Percentiles rank a stretch among this genome's conserved stretches.
phyloP scores from a whole-genome alignment of 2,329 filamentous ascomycete genomes.

The Bipolaris gigantea region DNA sequence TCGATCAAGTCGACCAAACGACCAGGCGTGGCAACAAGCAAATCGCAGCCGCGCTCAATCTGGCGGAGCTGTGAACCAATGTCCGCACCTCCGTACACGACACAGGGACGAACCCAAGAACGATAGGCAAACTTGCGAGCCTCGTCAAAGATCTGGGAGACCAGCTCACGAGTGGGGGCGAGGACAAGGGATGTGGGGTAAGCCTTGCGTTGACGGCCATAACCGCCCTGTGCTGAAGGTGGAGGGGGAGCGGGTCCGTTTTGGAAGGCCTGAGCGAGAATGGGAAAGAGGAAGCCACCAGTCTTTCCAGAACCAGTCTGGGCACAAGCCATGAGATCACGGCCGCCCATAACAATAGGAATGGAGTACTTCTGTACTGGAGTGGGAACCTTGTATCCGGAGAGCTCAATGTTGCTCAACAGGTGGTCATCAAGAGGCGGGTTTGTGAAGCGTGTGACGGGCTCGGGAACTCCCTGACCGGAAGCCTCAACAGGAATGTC shows the following conservation, averaged over 20 bases:
- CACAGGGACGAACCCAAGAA: constrained; percentile 97
- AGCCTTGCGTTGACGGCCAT: constrained; percentile 91
- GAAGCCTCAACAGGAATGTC: constrained; percentile 98
- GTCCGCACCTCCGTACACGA: constrained; percentile 98
- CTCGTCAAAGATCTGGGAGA: constrained; percentile 98
- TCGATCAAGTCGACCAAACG: constrained; percentile 98
- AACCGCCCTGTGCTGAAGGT: constrained; percentile 61
- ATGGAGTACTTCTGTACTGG: constrained; percentile 99
- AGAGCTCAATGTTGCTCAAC: constrained; percentile 87
- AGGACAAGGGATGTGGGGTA: constrained; percentile 95
- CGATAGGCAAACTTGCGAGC: constrained; percentile 97
- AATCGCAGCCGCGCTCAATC: constrained; percentile 96
- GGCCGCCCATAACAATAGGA: constrained; percentile 95
- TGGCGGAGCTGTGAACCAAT: constrained; percentile 97
- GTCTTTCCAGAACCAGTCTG: constrained; percentile 99
- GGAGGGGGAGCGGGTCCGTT: constrained; percentile 77
- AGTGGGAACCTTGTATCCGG: constrained; percentile 92
- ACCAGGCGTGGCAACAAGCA: constrained; percentile 94
- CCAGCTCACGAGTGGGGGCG: constrained; percentile 95
- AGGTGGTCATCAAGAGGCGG: constrained; percentile 95
- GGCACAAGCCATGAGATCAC: constrained; percentile 98
- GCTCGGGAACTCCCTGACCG: constrained; percentile 88
- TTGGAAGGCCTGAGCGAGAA: constrained; percentile 94
- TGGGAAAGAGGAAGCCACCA: constrained; percentile 98
- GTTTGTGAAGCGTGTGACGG: constrained; percentile 86